Percentiles rank a stretch among this genome's conserved stretches.
Evolutionary conservation across 352 stramenopile species (phyloP).

Genomic region (Phytophthora podocarpi): DNA sequence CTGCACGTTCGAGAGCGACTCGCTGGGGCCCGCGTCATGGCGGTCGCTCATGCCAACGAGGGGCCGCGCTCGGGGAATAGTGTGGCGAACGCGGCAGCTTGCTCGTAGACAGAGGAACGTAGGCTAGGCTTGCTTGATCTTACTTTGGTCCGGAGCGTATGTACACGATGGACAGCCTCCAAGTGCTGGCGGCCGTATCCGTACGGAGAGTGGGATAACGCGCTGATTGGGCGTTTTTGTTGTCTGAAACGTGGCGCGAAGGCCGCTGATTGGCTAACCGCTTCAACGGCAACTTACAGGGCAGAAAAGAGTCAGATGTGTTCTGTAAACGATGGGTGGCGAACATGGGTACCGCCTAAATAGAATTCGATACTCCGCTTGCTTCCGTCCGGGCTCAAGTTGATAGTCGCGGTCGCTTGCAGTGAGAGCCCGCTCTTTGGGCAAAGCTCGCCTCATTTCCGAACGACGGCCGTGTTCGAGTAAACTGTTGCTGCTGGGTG

Average conservation of each 20-base stretch:
- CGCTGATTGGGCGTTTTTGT: background rate
- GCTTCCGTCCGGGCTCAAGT: background rate
- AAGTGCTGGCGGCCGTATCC: no score
- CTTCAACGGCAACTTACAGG: slow-evolving; percentile 24
- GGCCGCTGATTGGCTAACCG: slow-evolving; percentile 15
- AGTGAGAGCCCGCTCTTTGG: no score
- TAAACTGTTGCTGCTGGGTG: slow-evolving; percentile 19
- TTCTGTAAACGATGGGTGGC: no score
- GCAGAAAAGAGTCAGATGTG: slow-evolving; percentile 25
- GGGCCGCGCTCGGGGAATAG: slow-evolving; percentile 1
- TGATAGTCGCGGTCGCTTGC: slow-evolving; percentile 20
- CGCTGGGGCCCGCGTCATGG: slow-evolving; percentile 19
- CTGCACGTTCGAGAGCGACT: slow-evolving; percentile 31
- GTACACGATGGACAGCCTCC: slow-evolving; percentile 14
- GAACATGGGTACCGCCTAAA: no score
- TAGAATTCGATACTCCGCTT: no score
- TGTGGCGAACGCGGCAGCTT: background rate
- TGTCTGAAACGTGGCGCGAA: background rate
- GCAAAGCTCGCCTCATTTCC: no score
- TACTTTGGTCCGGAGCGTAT: no score
- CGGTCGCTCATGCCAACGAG: slow-evolving; percentile 27
- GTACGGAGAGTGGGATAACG: slow-evolving; percentile 23
- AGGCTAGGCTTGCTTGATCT: no score
- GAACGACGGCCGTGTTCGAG: no score
- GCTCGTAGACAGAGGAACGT: no score